Percentiles rank a stretch among this genome's conserved stretches.
Conservation (phyloP, 805 yeast genomes). For the Aciculoconidium aculeatum region DNA sequence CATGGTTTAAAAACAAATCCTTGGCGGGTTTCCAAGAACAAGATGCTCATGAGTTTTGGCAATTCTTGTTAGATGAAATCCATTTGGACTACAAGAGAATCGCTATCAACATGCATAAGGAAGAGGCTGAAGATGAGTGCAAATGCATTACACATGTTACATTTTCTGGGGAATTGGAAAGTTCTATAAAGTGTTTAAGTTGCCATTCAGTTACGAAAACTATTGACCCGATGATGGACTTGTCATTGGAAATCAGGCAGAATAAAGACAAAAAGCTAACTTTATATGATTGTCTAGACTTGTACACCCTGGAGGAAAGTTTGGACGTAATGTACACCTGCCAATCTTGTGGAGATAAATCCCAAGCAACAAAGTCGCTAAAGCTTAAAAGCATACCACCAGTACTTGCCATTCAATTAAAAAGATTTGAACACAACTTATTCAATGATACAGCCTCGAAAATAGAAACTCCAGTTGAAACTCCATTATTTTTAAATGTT, state of each 20-base stretch:
- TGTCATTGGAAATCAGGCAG: slow-evolving; percentile 64
- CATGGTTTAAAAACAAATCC: slow-evolving; percentile 80
- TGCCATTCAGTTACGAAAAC: slow-evolving; percentile 65
- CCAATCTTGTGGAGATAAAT: slow-evolving; percentile 51
- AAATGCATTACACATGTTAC: slow-evolving; percentile 76
- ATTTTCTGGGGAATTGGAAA: slow-evolving; percentile 78
- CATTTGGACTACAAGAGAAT: slow-evolving; percentile 44
- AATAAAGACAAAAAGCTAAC: slow-evolving; percentile 18
- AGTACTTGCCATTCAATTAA: slow-evolving; percentile 78
- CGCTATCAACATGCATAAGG: slow-evolving; percentile 2
- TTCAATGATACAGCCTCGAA: slow-evolving; percentile 51
- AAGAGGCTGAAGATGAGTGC: slow-evolving; percentile 36
- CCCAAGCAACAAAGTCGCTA: slow-evolving; percentile 66
- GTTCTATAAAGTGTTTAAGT: slow-evolving; percentile 67
- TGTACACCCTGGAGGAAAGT: slow-evolving; percentile 73
- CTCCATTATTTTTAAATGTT: slow-evolving; percentile 72
- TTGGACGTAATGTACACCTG: slow-evolving; percentile 74
- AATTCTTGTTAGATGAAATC: slow-evolving; percentile 78
- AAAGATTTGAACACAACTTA: slow-evolving; percentile 63
- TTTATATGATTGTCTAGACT: slow-evolving; percentile 61
- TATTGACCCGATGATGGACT: slow-evolving; percentile 83
- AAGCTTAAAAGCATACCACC: slow-evolving; percentile 66
- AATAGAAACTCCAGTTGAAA: slow-evolving; percentile 66
- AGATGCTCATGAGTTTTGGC: slow-evolving; percentile 98
- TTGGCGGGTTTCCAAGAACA: slow-evolving; percentile 96